Percentiles rank a stretch among this genome's conserved stretches.
Conservation (phyloP, 208 protist species). For the Lotmaria passim region DNA sequence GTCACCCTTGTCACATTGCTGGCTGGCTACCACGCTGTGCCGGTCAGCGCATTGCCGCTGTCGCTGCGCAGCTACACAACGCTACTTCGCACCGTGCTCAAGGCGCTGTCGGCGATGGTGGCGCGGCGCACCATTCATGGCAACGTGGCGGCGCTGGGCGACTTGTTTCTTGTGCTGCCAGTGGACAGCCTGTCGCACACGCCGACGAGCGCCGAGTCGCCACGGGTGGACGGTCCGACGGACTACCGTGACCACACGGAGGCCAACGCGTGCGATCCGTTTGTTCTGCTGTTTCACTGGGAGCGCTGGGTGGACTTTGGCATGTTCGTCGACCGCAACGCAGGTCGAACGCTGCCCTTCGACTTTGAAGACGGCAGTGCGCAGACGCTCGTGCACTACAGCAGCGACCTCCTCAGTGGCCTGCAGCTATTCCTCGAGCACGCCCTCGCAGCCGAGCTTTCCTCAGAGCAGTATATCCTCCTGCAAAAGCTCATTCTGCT, state of each 20-base stretch:
- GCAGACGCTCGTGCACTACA: conserved; percentile 46
- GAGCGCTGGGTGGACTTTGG: conserved; percentile 85
- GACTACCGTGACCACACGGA: background rate
- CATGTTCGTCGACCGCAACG: conserved; percentile 89
- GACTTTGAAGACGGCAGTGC: conserved; percentile 46
- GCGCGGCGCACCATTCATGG: conserved; percentile 78
- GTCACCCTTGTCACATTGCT: conserved; percentile 71
- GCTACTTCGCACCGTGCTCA: conserved; percentile 56
- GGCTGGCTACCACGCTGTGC: conserved; percentile 46
- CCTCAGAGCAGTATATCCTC: conserved; percentile 53
- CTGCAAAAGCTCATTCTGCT: conserved; percentile 68
- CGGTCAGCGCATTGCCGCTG: conserved; percentile 62
- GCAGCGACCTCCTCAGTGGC: conserved; percentile 60
- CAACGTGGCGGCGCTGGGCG: conserved; percentile 52
- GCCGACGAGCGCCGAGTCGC: background rate
- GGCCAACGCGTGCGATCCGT: conserved; percentile 20
- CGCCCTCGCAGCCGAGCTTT: conserved; percentile 49
- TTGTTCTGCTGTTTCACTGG: conserved; percentile 81
- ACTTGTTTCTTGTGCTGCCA: conserved; percentile 65
- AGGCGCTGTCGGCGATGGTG: conserved; percentile 66
- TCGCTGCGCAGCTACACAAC: conserved; percentile 52
- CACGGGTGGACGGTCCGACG: background rate
- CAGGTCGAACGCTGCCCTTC: conserved; percentile 74
- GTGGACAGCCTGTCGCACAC: background rate
- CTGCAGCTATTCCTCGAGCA: conserved; percentile 64